Evolutionary conservation across 768 basidiomycete species (phyloP).

Genomic region (Russula compacta): DNA sequence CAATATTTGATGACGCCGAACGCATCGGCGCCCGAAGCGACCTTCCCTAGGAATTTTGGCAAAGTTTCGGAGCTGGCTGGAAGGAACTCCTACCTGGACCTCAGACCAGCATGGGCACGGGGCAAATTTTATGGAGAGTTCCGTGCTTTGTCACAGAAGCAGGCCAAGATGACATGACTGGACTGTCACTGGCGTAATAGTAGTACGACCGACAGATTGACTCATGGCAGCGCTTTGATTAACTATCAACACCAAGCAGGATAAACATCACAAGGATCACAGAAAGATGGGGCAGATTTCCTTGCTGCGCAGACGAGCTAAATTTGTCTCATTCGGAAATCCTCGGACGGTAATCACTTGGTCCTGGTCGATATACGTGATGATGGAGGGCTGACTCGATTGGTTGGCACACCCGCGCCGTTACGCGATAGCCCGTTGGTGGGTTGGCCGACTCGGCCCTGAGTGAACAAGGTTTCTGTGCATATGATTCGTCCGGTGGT

Average conservation of each 20-base stretch:
- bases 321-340: neutral
- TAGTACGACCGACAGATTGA: neutral
- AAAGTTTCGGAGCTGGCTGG: neutral
- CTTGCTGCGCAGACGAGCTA: slow-evolving; percentile 10
- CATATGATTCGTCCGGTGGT: neutral
- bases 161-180: neutral
- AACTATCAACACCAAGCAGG: neutral
- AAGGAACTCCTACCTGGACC: neutral
- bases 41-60: neutral
- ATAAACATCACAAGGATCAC: slow-evolving; percentile 1
- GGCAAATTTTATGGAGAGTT: neutral
- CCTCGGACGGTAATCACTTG: neutral
- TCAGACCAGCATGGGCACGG: neutral
- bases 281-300: neutral
- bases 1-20: neutral
- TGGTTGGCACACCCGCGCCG: neutral
- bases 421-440: neutral
- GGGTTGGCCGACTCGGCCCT: neutral
- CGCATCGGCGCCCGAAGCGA: neutral
- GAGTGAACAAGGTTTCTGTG: neutral
- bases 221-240: slow-evolving; percentile 6
- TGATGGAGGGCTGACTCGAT: neutral
- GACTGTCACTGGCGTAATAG: neutral
- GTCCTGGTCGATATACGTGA: neutral
- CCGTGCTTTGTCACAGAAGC: neutral